Evolutionary conservation across 805 yeast species (phyloP).

Genomic region (Pichia kluyveri): DNA sequence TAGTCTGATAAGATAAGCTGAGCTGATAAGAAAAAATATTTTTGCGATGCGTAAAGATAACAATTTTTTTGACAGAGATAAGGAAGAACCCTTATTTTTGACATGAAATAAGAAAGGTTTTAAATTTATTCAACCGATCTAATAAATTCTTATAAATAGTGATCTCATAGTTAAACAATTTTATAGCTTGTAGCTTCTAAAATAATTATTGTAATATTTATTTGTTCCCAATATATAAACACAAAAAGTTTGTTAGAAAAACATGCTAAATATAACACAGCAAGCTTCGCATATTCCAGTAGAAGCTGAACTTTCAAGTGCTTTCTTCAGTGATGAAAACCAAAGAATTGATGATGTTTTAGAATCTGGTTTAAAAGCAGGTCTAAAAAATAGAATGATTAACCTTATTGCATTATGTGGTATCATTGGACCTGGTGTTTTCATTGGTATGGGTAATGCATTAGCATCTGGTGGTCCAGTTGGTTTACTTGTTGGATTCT

Average conservation of each 20-base stretch:
- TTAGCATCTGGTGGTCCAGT: conserved; percentile 44
- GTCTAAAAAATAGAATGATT: conserved; percentile 16
- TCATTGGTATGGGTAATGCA: conserved; percentile 42
- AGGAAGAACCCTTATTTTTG: too few relatives aligned
- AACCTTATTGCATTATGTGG: conserved; percentile 30
- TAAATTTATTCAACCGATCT: too few relatives aligned
- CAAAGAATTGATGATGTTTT: conserved; percentile 12
- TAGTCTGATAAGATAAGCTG: too few relatives aligned
- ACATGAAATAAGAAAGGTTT: too few relatives aligned
- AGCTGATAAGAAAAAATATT: too few relatives aligned
- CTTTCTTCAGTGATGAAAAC: conserved; percentile 7
- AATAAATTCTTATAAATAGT: too few relatives aligned
- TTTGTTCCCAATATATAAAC: too few relatives aligned
- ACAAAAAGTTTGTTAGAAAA: neutral
- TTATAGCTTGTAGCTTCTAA: too few relatives aligned
- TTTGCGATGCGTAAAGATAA: too few relatives aligned
- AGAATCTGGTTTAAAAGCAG: conserved; percentile 14
- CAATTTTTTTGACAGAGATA: too few relatives aligned
- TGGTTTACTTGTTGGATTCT: conserved; percentile 39
- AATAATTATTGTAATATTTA: too few relatives aligned
- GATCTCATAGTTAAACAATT: too few relatives aligned
- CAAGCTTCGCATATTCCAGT: conserved; percentile 6
- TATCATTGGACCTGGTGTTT: conserved; percentile 51
- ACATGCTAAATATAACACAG: neutral
- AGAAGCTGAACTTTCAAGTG: conserved; percentile 8